Percentiles rank a stretch among this genome's conserved stretches.
Conservation (phyloP, 148 eudicot species). For the Rhododendron kiyosumense region DNA sequence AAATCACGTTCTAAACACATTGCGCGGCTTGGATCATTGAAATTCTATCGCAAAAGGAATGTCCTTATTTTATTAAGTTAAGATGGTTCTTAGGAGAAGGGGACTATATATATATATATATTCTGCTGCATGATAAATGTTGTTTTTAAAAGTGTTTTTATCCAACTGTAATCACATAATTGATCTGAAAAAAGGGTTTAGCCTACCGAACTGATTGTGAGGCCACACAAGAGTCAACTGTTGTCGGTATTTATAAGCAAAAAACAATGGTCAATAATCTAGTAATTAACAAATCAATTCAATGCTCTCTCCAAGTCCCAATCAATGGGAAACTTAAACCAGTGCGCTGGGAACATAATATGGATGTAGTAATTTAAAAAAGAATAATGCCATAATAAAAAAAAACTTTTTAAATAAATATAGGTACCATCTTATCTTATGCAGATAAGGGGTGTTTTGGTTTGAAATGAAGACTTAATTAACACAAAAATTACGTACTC, state of each 20-base stretch:
- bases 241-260: background rate
- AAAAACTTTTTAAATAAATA: no score
- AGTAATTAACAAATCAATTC: slow-evolving; percentile 20
- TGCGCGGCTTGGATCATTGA: no score
- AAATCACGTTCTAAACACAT: no score
- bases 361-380: background rate
- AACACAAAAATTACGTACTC: background rate
- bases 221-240: slow-evolving; percentile 20
- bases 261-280: slow-evolving; percentile 3
- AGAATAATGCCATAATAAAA: background rate
- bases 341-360: slow-evolving; percentile 4
- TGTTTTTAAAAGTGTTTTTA: background rate
- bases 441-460: background rate
- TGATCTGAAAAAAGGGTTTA: background rate
- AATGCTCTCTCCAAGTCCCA: background rate
- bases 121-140: background rate
- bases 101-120: background rate
- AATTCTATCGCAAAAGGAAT: no score
- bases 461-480: background rate
- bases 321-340: background rate
- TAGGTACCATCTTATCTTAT: background rate
- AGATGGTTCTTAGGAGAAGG: no score
- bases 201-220: slow-evolving; percentile 17
- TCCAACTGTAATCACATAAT: slow-evolving; percentile 9
- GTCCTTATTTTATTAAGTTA: no score